Evolutionary conservation across 2,329 filamentous ascomycete genomes (phyloP), one percentile per base, ranked within the genome.

Genomic region (Cercospora nicotianae): DNA sequence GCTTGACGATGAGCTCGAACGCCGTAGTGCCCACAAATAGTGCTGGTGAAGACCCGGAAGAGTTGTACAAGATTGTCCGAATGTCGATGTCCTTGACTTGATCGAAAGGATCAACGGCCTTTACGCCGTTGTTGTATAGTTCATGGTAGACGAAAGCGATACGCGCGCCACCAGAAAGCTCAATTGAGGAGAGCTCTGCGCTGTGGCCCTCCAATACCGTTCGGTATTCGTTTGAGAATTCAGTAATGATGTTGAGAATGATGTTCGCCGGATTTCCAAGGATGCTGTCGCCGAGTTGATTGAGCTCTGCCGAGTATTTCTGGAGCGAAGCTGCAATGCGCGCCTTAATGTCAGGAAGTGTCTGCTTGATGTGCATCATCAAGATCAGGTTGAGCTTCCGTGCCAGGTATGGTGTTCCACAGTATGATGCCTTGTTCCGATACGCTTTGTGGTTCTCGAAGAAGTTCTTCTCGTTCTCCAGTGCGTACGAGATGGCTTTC

Each of bases 291-390:
- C 96, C 95, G 12, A 99, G 86, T 70, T 90, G 89, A 66, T 88
- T 84, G 23, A 99, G 86, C 80, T 99, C 95, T 51, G 88, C 82
- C 3, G 87, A 85, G 81, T 99, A 99, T 80, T 99, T 99, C 78
- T 94, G 90, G 68, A 99, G 85, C 13, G 94, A 97, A 73, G 92
- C 91, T n/a, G 91, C 88, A 75, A 99, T 99, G 71, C 96, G 91
- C 13, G 92, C 93, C 84, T 99, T 99, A 85, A 99, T 99, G 78
- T 99, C 95, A 48, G 95, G 95, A 13, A 99, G 87, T 1, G 95
- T 99, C 84, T 99, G 94, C 83, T 99, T 99, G 85, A 99, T 99
- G 84, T 99, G 95, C 95, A 99, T 99, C 94, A 99, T 98, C 74
- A 99, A 87, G 78, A 99, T 98, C 76, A 99, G 86, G 82, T 99